Evolutionary conservation across 768 basidiomycete genomes (phyloP).

Genomic region (Coprinellus micaceus): DNA sequence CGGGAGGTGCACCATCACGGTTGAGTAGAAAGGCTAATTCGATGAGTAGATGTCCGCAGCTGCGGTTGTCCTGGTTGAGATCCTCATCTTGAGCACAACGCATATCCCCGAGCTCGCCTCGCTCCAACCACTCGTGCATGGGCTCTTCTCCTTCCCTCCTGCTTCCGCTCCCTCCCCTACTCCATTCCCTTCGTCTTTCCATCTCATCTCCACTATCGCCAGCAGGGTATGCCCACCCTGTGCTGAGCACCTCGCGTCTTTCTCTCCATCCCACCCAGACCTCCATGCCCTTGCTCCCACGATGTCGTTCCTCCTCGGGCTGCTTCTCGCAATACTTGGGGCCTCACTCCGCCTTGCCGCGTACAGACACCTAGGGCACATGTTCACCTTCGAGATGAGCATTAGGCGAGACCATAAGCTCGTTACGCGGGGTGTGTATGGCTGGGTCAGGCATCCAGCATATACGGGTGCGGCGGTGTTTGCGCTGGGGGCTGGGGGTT

Average conservation of each 20-base stretch:
- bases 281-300: conserved; percentile 16
- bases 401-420: conserved; percentile 44
- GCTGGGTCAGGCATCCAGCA: conserved; percentile 47
- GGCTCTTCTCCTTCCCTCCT: conserved; percentile 33
- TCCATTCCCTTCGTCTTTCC: conserved; percentile 20
- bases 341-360: conserved; percentile 40
- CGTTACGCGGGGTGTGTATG: conserved; percentile 47
- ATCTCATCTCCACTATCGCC: conserved; percentile 21
- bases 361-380: conserved; percentile 41
- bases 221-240: conserved; percentile 26
- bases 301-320: conserved; percentile 33
- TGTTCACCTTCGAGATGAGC: conserved; percentile 55
- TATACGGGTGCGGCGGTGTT: no score
- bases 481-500: conserved; percentile 31
- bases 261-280: conserved; percentile 18
- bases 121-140: conserved; percentile 1
- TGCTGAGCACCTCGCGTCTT: conserved; percentile 22
- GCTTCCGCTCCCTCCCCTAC: background rate
- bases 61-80: background rate
- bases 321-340: conserved; percentile 34
- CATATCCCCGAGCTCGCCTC: background rate
- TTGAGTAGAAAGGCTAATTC: background rate
- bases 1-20: no score
- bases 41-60: background rate
- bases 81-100: background rate